Evolutionary conservation across 352 stramenopile genomes (phyloP).

Genomic region (Plasmopara halstedii): DNA sequence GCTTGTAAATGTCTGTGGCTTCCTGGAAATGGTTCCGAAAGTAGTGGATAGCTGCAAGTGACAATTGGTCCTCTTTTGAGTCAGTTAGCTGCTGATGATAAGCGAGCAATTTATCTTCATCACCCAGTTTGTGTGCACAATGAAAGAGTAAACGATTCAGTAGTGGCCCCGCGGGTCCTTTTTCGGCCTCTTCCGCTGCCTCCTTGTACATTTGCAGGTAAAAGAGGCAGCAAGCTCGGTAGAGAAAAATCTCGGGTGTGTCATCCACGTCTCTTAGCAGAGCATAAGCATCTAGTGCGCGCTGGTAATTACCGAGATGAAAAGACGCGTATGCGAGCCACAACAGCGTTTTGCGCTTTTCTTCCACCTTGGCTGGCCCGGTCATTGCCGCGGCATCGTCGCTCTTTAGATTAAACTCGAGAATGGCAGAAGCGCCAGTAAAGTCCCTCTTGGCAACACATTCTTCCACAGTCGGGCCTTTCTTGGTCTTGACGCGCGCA

Average conservation of each 20-base stretch:
- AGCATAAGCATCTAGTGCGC: slow-evolving; percentile 87
- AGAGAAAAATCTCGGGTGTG: slow-evolving; percentile 76
- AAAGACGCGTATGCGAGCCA: slow-evolving; percentile 95
- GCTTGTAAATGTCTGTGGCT: slow-evolving; percentile 95
- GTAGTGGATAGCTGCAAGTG: slow-evolving; percentile 95
- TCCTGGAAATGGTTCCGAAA: slow-evolving; percentile 92
- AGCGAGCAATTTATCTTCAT: slow-evolving; percentile 92
- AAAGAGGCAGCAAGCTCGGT: slow-evolving; percentile 89
- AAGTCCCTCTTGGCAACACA: slow-evolving; percentile 87
- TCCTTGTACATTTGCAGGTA: slow-evolving; percentile 91
- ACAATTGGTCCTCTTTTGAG: slow-evolving; percentile 91
- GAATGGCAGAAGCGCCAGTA: slow-evolving; percentile 88
- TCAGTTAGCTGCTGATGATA: slow-evolving; percentile 93
- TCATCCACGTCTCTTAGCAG: slow-evolving; percentile 65
- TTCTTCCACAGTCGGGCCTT: slow-evolving; percentile 67
- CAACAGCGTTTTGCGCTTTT: slow-evolving; percentile 74
- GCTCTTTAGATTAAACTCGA: slow-evolving; percentile 93
- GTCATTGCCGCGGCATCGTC: slow-evolving; percentile 42
- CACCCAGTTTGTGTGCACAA: slow-evolving; percentile 87
- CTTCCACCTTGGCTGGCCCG: slow-evolving; percentile 26
- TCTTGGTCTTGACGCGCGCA: slow-evolving; percentile 68
- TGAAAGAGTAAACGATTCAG: slow-evolving; percentile 94
- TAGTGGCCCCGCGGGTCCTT: slow-evolving; percentile 56
- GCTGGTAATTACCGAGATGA: slow-evolving; percentile 92
- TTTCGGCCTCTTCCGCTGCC: slow-evolving; percentile 66